Conservation (phyloP, 73 alveolate species). For the Uronychia setigera region DNA sequence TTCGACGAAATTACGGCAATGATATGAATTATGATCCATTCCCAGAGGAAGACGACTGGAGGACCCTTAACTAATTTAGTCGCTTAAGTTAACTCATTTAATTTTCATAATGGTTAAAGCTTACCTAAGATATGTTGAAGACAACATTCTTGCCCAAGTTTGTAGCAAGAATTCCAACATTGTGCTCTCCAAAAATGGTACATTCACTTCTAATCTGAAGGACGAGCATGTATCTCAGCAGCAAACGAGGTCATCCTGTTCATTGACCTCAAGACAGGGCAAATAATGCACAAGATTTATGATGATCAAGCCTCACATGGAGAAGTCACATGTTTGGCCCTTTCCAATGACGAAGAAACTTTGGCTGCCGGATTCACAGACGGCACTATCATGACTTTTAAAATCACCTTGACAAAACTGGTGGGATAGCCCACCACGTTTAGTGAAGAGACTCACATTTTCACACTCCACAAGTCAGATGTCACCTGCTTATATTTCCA, state of each 20-base stretch:
- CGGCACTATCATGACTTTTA: conserved; percentile 50
- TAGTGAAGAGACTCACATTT: conserved; percentile 30
- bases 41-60: too few relatives aligned
- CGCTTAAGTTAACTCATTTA: not conserved
- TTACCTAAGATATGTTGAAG: conserved; percentile 44
- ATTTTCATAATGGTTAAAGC: conserved; percentile 59
- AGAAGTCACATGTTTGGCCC: conserved; percentile 30
- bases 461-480: conserved; percentile 79
- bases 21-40: too few relatives aligned
- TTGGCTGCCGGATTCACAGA: conserved; percentile 60
- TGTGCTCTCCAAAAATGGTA: conserved; percentile 7
- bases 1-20: too few relatives aligned
- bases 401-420: not conserved
- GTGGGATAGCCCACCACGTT: not conserved
- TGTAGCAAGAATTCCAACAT: conserved; percentile 45
- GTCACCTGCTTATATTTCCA: conserved; percentile 69
- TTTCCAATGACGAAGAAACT: conserved; percentile 12
- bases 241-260: conserved; percentile 51
- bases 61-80: not conserved
- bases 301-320: conserved; percentile 47
- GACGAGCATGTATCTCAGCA: conserved; percentile 18
- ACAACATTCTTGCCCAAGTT: conserved; percentile 28
- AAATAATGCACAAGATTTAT: conserved; percentile 44
- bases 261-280: conserved; percentile 44
- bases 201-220: not conserved